These are phyloP conservation scores for Venturia pyrina DNA, from an alignment of 2,329 filamentous ascomycete genomes.

Conservation along the genomic window DNA sequence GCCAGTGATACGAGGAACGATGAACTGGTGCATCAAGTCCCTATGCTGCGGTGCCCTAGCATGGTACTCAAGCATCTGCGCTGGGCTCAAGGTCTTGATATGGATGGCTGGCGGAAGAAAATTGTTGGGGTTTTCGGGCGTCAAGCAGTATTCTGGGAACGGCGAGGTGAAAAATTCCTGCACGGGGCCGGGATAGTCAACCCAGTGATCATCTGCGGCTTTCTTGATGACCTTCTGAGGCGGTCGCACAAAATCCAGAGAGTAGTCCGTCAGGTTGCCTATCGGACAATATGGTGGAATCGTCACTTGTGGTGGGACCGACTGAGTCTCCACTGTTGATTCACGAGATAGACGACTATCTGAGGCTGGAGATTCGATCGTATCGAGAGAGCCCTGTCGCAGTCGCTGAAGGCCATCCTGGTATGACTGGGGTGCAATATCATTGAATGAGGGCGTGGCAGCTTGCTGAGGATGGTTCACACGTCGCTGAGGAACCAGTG, in stretches of 20 bases:
- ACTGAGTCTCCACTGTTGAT: background rate
- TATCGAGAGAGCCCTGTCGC: background rate
- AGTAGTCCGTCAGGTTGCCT: background rate
- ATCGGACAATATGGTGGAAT: background rate
- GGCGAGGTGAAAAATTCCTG: background rate
- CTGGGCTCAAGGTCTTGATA: background rate
- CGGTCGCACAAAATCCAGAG: background rate
- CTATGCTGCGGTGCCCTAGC: conserved; percentile 1
- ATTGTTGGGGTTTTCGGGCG: background rate
- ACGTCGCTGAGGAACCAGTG: background rate
- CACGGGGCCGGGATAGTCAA: background rate
- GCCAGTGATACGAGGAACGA: background rate
- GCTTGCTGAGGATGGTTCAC: background rate
- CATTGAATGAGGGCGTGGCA: background rate
- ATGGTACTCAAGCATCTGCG: background rate
- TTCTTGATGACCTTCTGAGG: background rate
- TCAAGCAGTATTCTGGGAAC: background rate
- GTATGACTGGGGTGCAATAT: background rate
- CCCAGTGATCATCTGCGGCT: background rate
- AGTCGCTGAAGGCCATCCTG: background rate
- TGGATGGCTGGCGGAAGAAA: background rate
- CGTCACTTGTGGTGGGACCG: background rate
- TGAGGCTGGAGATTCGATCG: background rate
- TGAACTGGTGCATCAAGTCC: background rate
- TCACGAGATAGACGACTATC: background rate